These are phyloP conservation scores for Penicillium capsulatum DNA, from an alignment of 2,329 filamentous ascomycete genomes.

Conservation along the genomic window DNA sequence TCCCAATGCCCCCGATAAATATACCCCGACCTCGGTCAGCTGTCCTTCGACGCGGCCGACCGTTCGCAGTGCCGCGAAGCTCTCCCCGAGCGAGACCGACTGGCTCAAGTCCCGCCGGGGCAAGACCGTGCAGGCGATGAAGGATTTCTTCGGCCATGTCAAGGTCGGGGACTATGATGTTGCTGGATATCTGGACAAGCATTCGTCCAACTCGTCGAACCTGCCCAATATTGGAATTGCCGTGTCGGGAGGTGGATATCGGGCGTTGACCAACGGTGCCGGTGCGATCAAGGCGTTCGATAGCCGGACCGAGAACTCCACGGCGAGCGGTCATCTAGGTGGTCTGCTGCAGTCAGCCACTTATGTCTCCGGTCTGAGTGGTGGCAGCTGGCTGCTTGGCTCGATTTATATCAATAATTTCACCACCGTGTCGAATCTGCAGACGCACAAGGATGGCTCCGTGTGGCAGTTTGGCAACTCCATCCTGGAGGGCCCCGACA, in stretches of 20 bases:
- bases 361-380: constrained; percentile 77
- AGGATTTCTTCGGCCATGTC: constrained; percentile 65
- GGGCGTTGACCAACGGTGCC: constrained; percentile 82
- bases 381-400: constrained; percentile 79
- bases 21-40: constrained; percentile 63
- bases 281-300: constrained; percentile 79
- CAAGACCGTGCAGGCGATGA: constrained; percentile 70
- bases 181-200: constrained; percentile 62
- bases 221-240: constrained; percentile 72
- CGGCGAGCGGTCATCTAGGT: constrained; percentile 64
- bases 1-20: constrained; percentile 62
- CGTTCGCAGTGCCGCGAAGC: constrained; percentile 59
- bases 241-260: constrained; percentile 78
- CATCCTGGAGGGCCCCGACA: constrained; percentile 48
- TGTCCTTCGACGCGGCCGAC: constrained; percentile 67
- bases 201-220: constrained; percentile 53
- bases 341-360: constrained; percentile 78
- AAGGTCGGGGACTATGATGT: constrained; percentile 76
- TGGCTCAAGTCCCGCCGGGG: constrained; percentile 71
- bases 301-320: constrained; percentile 61
- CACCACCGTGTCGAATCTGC: constrained; percentile 54
- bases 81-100: constrained; percentile 66
- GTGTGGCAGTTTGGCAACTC: constrained; percentile 32
- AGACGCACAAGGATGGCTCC: constrained; percentile 20
- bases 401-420: constrained; percentile 80